These are phyloP conservation scores for Fusarium redolens DNA, from an alignment of 2,329 filamentous ascomycete genomes.

Conservation along the genomic window DNA sequence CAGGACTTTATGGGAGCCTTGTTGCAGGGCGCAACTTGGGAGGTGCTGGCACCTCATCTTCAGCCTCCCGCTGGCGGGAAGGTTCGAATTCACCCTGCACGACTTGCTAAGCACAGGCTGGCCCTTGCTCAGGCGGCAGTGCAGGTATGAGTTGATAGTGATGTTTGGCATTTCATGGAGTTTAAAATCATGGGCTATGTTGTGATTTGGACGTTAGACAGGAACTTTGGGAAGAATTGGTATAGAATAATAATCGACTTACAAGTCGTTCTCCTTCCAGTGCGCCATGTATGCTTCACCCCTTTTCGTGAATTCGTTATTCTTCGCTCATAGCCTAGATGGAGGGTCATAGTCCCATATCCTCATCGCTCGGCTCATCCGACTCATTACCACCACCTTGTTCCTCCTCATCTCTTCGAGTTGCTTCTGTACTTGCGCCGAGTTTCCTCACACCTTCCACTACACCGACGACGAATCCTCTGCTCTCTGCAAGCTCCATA, in stretches of 20 bases:
- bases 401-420: conserved; percentile 81
- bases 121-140: background rate
- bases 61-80: conserved; percentile 25
- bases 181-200: conserved; percentile 1
- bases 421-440: conserved; percentile 82
- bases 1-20: conserved; percentile 9
- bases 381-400: conserved; percentile 69
- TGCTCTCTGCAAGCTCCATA: conserved; percentile 90
- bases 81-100: conserved; percentile 33
- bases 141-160: background rate
- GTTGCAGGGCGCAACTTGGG: conserved; percentile 3
- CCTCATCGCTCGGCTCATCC: conserved; percentile 68
- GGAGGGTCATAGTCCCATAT: conserved; percentile 58
- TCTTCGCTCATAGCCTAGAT: background rate
- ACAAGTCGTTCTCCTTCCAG: conserved; percentile 11
- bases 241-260: conserved; percentile 25
- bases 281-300: conserved; percentile 3
- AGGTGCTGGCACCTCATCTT: conserved; percentile 9
- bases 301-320: conserved; percentile 1
- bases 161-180: background rate
- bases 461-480: conserved; percentile 85
- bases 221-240: background rate
- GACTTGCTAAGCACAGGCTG: conserved; percentile 27
- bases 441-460: conserved; percentile 90
- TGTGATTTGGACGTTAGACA: conserved; percentile 20